A percentile compares a stretch with the other conserved stretches of the same genome.
These are phyloP conservation scores for Beta corolliflora DNA, from an alignment of 179 eudicot species.

Conservation along the genomic window DNA sequence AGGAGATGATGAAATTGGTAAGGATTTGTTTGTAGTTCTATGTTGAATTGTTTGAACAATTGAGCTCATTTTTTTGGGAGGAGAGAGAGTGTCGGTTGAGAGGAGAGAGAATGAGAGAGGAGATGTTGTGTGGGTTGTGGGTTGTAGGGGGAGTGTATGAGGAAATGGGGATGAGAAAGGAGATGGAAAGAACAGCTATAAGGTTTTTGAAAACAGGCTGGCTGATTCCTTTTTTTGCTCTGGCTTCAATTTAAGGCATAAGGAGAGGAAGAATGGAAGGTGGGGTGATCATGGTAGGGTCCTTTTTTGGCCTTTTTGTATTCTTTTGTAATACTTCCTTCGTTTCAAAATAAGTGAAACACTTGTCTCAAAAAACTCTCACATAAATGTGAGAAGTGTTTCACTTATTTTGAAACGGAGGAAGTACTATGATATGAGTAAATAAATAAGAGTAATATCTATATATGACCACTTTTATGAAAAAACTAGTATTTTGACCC, in stretches of 20 bases:
- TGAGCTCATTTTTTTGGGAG: not conserved
- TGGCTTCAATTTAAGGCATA: constrained; percentile 2
- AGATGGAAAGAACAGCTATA: not conserved
- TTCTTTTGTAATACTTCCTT: not conserved
- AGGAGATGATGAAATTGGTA: constrained; percentile 33
- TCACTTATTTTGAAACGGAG: too few relatives aligned
- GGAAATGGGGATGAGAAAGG: too few relatives aligned
- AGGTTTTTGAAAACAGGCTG: constrained; percentile 16
- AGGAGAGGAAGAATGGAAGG: not conserved
- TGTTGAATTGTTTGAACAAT: constrained; percentile 16
- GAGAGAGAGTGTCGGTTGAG: not conserved
- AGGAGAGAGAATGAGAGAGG: not conserved
- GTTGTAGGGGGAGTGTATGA: constrained; percentile 1
- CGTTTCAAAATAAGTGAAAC: too few relatives aligned
- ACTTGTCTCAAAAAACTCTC: too few relatives aligned
- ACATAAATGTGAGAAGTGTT: too few relatives aligned
- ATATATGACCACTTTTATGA: too few relatives aligned
- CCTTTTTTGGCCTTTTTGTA: not conserved
- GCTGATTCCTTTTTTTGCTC: constrained; percentile 4
- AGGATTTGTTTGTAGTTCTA: constrained; percentile 10
- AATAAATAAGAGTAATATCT: too few relatives aligned
- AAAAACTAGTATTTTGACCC: too few relatives aligned
- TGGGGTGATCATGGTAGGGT: constrained; percentile 21
- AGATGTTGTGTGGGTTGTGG: too few relatives aligned
- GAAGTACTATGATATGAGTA: too few relatives aligned